A percentile compares a stretch with the other conserved stretches of the same genome.
Evolutionary conservation across 2,329 filamentous ascomycete species (phyloP).

Genomic region (Cercospora brassicicola): DNA sequence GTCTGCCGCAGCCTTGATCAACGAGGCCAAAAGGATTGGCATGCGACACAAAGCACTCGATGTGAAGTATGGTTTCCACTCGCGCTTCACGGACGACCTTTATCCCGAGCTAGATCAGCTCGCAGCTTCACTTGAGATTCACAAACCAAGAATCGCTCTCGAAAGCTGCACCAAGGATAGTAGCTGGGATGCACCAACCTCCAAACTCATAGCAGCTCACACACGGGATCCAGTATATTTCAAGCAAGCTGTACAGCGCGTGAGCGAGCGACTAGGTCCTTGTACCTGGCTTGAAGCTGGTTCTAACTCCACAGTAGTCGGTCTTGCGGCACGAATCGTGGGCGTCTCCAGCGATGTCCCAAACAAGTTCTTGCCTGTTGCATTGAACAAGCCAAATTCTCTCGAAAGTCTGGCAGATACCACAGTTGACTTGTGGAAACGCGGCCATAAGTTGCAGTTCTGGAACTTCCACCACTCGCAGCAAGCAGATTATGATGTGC

Average conservation of each 20-base stretch:
- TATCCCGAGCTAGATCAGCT: slow-evolving; percentile 2
- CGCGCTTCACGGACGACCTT: slow-evolving; percentile 16
- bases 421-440: slow-evolving; percentile 7
- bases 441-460: slow-evolving; percentile 1
- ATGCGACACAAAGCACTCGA: slow-evolving; percentile 16
- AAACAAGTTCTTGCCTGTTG: slow-evolving; percentile 6
- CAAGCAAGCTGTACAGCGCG: slow-evolving; percentile 9
- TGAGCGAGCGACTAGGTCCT: background rate
- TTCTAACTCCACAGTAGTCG: slow-evolving; percentile 17
- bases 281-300: slow-evolving; percentile 21
- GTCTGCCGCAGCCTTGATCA: background rate
- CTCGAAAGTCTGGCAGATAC: background rate
- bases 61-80: slow-evolving; percentile 23
- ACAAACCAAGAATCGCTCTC: slow-evolving; percentile 4
- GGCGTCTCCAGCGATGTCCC: background rate
- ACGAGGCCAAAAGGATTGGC: background rate
- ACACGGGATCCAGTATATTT: slow-evolving; percentile 19
- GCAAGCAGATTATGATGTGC: background rate
- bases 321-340: slow-evolving; percentile 11
- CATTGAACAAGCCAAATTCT: slow-evolving; percentile 1
- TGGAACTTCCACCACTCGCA: slow-evolving; percentile 10
- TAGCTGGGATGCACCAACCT: background rate
- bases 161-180: slow-evolving; percentile 3
- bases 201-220: slow-evolving; percentile 9
- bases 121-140: slow-evolving; percentile 8